A percentile compares a stretch with the other conserved stretches of the same genome.
Evolutionary conservation across 148 eudicot species (phyloP).

Genomic region (Nyssa sinensis): DNA sequence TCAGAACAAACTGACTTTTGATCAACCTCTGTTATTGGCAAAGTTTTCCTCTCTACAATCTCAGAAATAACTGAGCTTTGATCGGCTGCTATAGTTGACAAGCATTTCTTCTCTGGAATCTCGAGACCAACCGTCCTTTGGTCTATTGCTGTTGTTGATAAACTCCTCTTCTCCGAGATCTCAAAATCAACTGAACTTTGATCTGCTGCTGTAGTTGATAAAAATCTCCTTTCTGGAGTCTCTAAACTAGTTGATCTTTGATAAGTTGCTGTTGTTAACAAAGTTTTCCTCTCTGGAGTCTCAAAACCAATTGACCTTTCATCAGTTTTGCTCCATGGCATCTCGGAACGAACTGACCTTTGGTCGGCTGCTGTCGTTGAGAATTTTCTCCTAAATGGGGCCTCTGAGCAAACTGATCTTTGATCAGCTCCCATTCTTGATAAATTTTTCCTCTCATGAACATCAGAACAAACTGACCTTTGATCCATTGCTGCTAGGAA

Average conservation of each 20-base stretch:
- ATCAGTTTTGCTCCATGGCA: conserved; percentile 20
- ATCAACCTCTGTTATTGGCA: background rate
- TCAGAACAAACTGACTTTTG: conserved; percentile 19
- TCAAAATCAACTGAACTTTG: conserved; percentile 10
- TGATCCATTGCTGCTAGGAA: conserved; percentile 41
- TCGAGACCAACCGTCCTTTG: conserved; percentile 8
- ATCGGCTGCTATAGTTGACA: conserved; percentile 4
- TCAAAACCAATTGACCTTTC: conserved; percentile 5
- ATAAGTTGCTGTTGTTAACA: conserved; percentile 4
- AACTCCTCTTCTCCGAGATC: conserved; percentile 15
- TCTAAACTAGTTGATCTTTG: conserved; percentile 9
- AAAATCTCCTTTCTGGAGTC: conserved; percentile 23
- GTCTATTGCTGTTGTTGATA: conserved; percentile 4
- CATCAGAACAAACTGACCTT: conserved; percentile 60
- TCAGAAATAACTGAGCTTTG: conserved; percentile 11
- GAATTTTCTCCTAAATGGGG: conserved; percentile 2
- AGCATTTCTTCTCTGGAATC: conserved; percentile 24
- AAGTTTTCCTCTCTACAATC: background rate
- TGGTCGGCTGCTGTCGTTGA: background rate
- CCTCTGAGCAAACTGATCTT: conserved; percentile 41
- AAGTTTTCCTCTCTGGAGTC: conserved; percentile 19
- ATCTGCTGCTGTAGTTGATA: conserved; percentile 12
- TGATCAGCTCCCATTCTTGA: conserved; percentile 16
- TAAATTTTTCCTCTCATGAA: conserved; percentile 23
- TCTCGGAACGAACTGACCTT: conserved; percentile 26